Percentiles rank a stretch among this genome's conserved stretches.
Evolutionary conservation across 1,139 yeast species (phyloP).

Genomic region (Saccharomyces hybrid): DNA sequence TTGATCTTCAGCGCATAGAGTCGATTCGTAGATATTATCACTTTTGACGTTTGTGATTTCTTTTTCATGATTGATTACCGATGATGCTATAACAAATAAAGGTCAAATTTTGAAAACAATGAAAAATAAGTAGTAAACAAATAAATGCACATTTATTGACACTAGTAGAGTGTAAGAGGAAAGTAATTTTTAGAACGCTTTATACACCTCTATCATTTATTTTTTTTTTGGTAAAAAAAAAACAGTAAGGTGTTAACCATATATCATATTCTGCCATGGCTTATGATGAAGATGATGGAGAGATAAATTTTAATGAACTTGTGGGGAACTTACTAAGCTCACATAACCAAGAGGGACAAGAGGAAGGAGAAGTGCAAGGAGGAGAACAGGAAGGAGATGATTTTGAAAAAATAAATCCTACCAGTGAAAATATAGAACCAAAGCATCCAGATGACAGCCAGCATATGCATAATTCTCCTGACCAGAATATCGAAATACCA

Average conservation of each 20-base stretch:
- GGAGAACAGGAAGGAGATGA: constrained; percentile 6
- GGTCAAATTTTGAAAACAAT: constrained; percentile 1
- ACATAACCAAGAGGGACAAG: constrained; percentile 17
- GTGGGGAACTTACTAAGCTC: constrained; percentile 28
- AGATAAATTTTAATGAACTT: constrained; percentile 27
- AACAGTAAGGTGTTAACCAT: background rate
- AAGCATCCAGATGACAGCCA: background rate
- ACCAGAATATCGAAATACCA: constrained; percentile 4
- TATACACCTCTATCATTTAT: background rate
- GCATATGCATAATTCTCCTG: background rate
- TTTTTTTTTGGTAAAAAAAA: background rate
- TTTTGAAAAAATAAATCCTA: background rate
- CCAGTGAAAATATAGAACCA: background rate
- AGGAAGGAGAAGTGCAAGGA: constrained; percentile 6
- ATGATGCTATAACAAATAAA: background rate
- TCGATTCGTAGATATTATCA: background rate
- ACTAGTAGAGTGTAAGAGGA: background rate
- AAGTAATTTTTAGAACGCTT: background rate
- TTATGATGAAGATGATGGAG: constrained; percentile 17
- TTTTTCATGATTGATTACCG: background rate
- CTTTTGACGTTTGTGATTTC: background rate
- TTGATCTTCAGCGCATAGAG: background rate
- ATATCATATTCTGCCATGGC: background rate
- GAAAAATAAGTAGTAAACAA: background rate
- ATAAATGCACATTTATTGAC: background rate